phyloP scores from a whole-genome alignment of 2,329 filamentous ascomycete species.

The Alternaria viburni region DNA sequence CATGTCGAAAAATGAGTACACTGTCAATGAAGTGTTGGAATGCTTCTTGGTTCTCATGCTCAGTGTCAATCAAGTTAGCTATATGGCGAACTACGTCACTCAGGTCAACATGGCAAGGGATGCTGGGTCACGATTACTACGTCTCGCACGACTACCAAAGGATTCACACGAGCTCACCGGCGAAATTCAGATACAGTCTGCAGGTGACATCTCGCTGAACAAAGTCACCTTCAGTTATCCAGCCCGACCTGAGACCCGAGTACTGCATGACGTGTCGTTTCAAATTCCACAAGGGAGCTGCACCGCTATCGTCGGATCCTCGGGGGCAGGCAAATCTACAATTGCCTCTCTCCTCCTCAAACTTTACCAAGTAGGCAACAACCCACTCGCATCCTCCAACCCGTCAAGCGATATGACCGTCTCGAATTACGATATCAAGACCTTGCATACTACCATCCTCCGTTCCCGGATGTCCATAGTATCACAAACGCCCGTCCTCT shows the following conservation, averaged over 20 bases:
- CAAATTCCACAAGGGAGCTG: conserved; percentile 67
- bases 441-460: conserved; percentile 66
- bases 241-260: conserved; percentile 56
- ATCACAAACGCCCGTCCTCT: conserved; percentile 74
- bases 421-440: conserved; percentile 61
- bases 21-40: conserved; percentile 68
- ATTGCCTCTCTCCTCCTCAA: conserved; percentile 76
- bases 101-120: conserved; percentile 78
- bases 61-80: conserved; percentile 74
- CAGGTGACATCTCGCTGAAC: conserved; percentile 65
- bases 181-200: conserved; percentile 49
- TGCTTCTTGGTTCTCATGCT: conserved; percentile 87
- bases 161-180: conserved; percentile 66
- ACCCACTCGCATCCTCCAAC: background rate
- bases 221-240: conserved; percentile 77
- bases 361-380: conserved; percentile 62
- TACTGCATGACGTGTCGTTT: conserved; percentile 72
- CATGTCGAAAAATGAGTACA: conserved; percentile 58
- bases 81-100: conserved; percentile 75
- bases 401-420: conserved; percentile 59
- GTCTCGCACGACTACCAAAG: conserved; percentile 67
- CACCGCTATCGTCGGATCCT: conserved; percentile 80
- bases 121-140: conserved; percentile 74
- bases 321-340: conserved; percentile 91
- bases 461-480: conserved; percentile 71